Conservation (phyloP, 1,139 yeast species). For the Geotrichum candidum region DNA sequence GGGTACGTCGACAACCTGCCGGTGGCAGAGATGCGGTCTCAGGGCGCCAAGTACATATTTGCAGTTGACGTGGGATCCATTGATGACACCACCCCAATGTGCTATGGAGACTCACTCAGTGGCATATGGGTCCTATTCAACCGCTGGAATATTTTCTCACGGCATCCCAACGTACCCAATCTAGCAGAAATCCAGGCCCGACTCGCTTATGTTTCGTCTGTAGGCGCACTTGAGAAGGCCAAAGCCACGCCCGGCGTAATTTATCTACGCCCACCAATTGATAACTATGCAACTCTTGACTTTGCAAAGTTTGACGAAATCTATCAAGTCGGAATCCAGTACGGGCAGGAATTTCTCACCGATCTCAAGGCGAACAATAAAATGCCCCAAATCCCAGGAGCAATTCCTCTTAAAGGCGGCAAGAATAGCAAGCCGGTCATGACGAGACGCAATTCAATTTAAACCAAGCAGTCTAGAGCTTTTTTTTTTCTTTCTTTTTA, state of each 20-base stretch:
- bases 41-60: conserved; percentile 82
- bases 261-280: conserved; percentile 93
- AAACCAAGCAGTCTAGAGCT: background rate
- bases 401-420: conserved; percentile 20
- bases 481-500: background rate
- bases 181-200: conserved; percentile 94
- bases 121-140: conserved; percentile 89
- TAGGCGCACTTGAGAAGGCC: conserved; percentile 83
- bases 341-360: conserved; percentile 57
- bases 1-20: conserved; percentile 94
- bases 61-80: conserved; percentile 96
- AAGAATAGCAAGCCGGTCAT: background rate
- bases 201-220: conserved; percentile 91
- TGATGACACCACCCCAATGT: conserved; percentile 86
- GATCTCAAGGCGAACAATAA: conserved; percentile 49
- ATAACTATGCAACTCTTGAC: conserved; percentile 83
- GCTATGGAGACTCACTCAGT: conserved; percentile 86
- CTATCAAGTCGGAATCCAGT: conserved; percentile 72
- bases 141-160: conserved; percentile 86
- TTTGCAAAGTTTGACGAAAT: conserved; percentile 90
- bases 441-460: conserved; percentile 7
- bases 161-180: conserved; percentile 83
- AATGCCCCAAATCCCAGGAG: conserved; percentile 62
- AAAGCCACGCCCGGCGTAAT: conserved; percentile 82
- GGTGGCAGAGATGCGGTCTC: conserved; percentile 74